Conservation (phyloP, 2,329 filamentous ascomycete species). For the Plectosphaerella sp. region DNA sequence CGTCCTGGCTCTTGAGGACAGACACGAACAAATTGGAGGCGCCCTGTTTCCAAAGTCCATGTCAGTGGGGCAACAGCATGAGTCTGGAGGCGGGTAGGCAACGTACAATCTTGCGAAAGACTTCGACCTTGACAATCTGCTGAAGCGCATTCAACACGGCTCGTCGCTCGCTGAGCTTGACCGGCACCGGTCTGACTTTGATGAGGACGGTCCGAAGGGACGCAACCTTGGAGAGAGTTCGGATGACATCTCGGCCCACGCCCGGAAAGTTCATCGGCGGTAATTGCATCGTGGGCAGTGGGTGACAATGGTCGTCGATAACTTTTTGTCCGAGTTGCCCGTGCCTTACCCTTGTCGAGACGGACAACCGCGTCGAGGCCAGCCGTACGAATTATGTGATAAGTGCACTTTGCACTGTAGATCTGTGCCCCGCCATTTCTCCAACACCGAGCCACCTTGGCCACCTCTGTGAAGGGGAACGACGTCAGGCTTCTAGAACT, state of each 20-base stretch:
- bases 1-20: no score
- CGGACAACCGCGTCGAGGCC: no score
- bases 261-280: no score
- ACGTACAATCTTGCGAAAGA: conserved; percentile 45
- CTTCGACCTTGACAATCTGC: conserved; percentile 43
- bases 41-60: no score
- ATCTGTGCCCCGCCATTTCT: conserved; percentile 7
- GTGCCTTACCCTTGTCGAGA: no score
- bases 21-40: conserved; percentile 32
- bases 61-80: neutral
- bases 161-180: conserved; percentile 49
- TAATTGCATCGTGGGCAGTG: no score
- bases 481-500: conserved; percentile 9
- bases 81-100: conserved; percentile 7
- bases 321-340: no score
- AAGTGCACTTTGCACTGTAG: neutral
- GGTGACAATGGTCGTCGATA: no score
- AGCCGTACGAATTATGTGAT: neutral
- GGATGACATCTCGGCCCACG: neutral
- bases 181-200: conserved; percentile 45
- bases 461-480: neutral
- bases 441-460: neutral
- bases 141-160: conserved; percentile 49
- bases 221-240: conserved; percentile 5
- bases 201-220: conserved; percentile 38